Conservation (phyloP, 2,329 filamentous ascomycete genomes). For the Ascochyta viciae-villosae region DNA sequence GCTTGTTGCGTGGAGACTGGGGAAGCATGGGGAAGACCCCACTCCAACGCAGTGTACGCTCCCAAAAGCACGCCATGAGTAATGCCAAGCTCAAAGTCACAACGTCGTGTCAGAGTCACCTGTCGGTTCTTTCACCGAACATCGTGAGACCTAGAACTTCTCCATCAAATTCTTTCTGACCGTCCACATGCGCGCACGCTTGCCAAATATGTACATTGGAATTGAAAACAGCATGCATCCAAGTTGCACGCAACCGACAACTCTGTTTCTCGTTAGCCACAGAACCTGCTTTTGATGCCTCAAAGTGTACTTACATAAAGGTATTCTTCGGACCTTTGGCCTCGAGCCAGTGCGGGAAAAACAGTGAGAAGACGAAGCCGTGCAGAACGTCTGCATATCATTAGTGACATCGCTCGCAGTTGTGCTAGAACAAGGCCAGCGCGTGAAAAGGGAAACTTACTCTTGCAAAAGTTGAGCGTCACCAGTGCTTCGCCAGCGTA, state of each 20-base stretch:
- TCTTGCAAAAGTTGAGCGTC: conserved; percentile 93
- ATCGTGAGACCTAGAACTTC: conserved; percentile 60
- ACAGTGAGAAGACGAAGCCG: conserved; percentile 85
- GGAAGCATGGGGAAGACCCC: conserved; percentile 14
- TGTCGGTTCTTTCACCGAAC: conserved; percentile 1
- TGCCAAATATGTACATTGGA: conserved; percentile 94
- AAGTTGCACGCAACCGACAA: conserved; percentile 88
- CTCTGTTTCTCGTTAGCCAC: conserved; percentile 14
- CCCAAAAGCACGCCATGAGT: conserved; percentile 15
- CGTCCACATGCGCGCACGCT: conserved; percentile 93
- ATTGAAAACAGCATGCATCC: conserved; percentile 76
- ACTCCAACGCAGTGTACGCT: conserved; percentile 1
- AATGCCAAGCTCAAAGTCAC: conserved; percentile 18
- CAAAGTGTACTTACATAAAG: conserved; percentile 53
- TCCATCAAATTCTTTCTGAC: conserved; percentile 86
- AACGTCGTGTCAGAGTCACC: conserved; percentile 8
- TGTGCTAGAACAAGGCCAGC: background rate
- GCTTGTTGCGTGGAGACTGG: conserved; percentile 1
- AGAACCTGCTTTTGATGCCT: too few species aligned
- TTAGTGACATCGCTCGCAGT: background rate
- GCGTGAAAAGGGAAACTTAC: conserved; percentile 46
- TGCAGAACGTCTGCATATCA: conserved; percentile 73
- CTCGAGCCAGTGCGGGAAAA: conserved; percentile 73
- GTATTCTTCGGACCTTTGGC: conserved; percentile 76
- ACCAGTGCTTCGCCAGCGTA: conserved; percentile 95